Conservation (phyloP, 2,329 filamentous ascomycete genomes). For the Tolypocladium amazonense region DNA sequence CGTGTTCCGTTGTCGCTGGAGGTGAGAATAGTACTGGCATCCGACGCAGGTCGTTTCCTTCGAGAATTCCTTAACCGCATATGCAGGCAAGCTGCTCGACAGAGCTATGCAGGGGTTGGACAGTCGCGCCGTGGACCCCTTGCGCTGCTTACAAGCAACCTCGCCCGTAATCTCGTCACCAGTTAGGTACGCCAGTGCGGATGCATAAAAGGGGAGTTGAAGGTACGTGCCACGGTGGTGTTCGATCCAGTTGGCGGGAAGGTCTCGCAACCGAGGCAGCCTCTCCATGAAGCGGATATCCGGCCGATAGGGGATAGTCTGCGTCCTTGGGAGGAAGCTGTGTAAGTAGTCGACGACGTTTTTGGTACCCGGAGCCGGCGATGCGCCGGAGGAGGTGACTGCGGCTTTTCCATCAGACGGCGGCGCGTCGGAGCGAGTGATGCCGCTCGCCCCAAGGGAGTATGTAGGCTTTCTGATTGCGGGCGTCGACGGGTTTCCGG, state of each 20-base stretch:
- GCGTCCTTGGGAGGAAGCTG: slow-evolving; percentile 7
- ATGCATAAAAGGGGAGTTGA: slow-evolving; percentile 13
- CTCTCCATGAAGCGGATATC: slow-evolving; percentile 13
- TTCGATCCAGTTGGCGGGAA: slow-evolving; percentile 16
- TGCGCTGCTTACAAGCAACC: slow-evolving; percentile 2
- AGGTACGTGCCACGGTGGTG: slow-evolving; percentile 10
- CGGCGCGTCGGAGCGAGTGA: not conserved
- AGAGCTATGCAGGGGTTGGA: slow-evolving; percentile 17
- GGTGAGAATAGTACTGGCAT: slow-evolving; percentile 17
- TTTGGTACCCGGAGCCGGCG: not conserved
- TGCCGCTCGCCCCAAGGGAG: not conserved
- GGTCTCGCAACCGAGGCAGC: slow-evolving; percentile 11
- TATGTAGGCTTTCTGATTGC: not conserved
- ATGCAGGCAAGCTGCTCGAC: slow-evolving; percentile 7
- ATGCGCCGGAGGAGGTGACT: not conserved
- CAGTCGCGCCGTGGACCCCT: slow-evolving; percentile 8
- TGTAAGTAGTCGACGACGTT: slow-evolving; percentile 13
- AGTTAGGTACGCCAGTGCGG: slow-evolving; percentile 19
- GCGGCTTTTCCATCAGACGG: not conserved
- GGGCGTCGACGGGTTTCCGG: not conserved
- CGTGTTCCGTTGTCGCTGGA: slow-evolving; percentile 11
- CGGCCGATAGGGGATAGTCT: slow-evolving; percentile 8
- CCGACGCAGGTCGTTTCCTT: slow-evolving; percentile 15
- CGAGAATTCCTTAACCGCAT: slow-evolving; percentile 11
- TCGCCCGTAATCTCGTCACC: slow-evolving; percentile 14